Conservation (phyloP, 768 basidiomycete genomes). For the Russula dissimulans region DNA sequence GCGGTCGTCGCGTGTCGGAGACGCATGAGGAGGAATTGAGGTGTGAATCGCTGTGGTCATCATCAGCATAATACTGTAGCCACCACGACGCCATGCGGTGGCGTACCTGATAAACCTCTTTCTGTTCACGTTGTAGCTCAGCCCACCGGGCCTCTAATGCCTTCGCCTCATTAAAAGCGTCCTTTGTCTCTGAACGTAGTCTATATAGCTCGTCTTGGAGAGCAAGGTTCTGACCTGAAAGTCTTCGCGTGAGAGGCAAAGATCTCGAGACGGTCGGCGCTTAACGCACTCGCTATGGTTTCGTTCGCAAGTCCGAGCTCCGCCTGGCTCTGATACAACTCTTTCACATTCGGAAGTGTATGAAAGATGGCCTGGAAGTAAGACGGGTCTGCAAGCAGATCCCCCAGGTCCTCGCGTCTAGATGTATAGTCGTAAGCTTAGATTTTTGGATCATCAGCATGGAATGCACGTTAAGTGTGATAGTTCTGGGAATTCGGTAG, state of each 20-base stretch:
- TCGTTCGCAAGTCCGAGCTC: slow-evolving; percentile 81
- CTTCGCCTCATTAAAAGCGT: slow-evolving; percentile 83
- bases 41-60: slow-evolving; percentile 57
- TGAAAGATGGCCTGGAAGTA: slow-evolving; percentile 89
- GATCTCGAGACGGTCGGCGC: background rate
- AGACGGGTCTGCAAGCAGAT: slow-evolving; percentile 66
- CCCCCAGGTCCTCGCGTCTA: slow-evolving; percentile 87
- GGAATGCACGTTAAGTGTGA: slow-evolving; percentile 53
- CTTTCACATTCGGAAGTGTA: slow-evolving; percentile 62
- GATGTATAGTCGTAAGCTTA: background rate
- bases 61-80: background rate
- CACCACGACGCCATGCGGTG: background rate
- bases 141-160: slow-evolving; percentile 74
- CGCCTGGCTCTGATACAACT: slow-evolving; percentile 64
- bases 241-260: slow-evolving; percentile 6
- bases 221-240: slow-evolving; percentile 61
- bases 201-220: slow-evolving; percentile 69
- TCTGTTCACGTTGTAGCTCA: slow-evolving; percentile 82
- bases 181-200: slow-evolving; percentile 74
- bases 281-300: slow-evolving; percentile 66
- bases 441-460: background rate
- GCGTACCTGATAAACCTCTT: slow-evolving; percentile 74
- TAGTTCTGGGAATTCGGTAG: slow-evolving; percentile 63
- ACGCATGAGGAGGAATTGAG: slow-evolving; percentile 82
- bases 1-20: slow-evolving; percentile 80